Percentiles rank a stretch among this genome's conserved stretches.
phyloP scores from a whole-genome alignment of 2,329 filamentous ascomycete species.

The Fusarium verticillioides region DNA sequence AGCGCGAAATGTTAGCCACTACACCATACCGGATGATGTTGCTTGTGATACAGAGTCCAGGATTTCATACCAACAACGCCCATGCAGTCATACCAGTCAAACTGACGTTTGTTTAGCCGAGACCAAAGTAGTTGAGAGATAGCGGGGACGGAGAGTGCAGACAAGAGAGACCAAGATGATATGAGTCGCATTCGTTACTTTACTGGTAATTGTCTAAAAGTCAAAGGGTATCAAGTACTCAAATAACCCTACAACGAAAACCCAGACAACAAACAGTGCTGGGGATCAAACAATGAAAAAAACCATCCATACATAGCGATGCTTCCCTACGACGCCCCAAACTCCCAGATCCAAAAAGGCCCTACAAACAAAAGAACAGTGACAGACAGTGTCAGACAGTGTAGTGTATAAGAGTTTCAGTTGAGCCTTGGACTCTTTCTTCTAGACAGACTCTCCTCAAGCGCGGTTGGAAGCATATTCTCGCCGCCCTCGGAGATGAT shows the following conservation, averaged over 20 bases:
- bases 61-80: accelerated
- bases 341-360: conserved; percentile 32
- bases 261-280: conserved; percentile 16
- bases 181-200: conserved; percentile 27
- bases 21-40: conserved; percentile 45
- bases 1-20: conserved; percentile 51
- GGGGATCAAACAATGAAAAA: conserved; percentile 22
- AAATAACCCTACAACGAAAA: conserved; percentile 45
- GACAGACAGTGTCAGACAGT: background rate
- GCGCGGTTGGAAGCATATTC: conserved; percentile 60
- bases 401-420: conserved; percentile 26
- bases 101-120: background rate
- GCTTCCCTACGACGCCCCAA: conserved; percentile 20
- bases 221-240: conserved; percentile 50
- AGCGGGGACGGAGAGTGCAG: no score
- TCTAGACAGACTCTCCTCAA: conserved; percentile 59
- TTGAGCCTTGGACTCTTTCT: conserved; percentile 67
- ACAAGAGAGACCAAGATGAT: conserved; percentile 4
- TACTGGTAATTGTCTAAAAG: conserved; percentile 32
- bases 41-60: accelerated
- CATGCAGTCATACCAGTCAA: no score
- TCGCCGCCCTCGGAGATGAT: conserved; percentile 60
- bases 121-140: background rate
- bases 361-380: background rate
- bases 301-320: conserved; percentile 1